Percentiles rank a stretch among this genome's conserved stretches.
phyloP scores from a whole-genome alignment of 2,329 filamentous ascomycete species.

The Catunica adiposa region DNA sequence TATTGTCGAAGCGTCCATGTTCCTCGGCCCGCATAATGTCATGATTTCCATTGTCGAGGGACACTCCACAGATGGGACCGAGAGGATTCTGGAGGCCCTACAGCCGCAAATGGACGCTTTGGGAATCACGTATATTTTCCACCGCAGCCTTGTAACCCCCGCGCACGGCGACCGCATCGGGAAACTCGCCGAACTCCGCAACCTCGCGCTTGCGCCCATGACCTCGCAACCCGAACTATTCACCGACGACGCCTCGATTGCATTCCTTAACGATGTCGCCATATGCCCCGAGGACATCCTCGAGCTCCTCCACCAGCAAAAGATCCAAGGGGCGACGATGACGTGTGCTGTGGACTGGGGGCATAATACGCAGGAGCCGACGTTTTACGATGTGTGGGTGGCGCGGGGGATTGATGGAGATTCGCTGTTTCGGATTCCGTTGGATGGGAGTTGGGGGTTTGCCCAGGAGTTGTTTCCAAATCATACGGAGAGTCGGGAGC shows the following conservation, averaged over 20 bases:
- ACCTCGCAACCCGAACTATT: constrained; percentile 15
- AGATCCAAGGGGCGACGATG: constrained; percentile 33
- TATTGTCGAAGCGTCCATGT: constrained; percentile 31
- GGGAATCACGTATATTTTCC: constrained; percentile 27
- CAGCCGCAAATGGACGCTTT: constrained; percentile 23
- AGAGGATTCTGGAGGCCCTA: constrained; percentile 30
- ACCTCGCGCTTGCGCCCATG: constrained; percentile 34
- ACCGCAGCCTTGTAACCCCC: constrained; percentile 28
- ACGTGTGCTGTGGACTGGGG: constrained; percentile 44
- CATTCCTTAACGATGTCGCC: constrained; percentile 40
- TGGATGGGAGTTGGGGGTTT: constrained; percentile 31
- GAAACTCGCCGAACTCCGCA: constrained; percentile 33
- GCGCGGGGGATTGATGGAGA: constrained; percentile 36
- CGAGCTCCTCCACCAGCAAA: constrained; percentile 35
- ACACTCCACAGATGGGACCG: constrained; percentile 37
- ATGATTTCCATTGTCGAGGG: constrained; percentile 40
- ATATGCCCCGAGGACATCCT: constrained; percentile 39
- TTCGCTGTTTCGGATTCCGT: constrained; percentile 36
- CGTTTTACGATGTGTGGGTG: constrained; percentile 43
- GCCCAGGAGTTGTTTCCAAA: constrained; percentile 38
- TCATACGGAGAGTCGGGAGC: constrained; percentile 22
- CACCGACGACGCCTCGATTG: constrained; percentile 24
- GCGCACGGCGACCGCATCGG: constrained; percentile 27
- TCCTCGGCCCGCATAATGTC: constrained; percentile 34
- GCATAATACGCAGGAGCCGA: constrained; percentile 26